Percentiles rank a stretch among this genome's conserved stretches.
Conservation (phyloP, 2,329 filamentous ascomycete species). For the Huntiella moniliformis region DNA sequence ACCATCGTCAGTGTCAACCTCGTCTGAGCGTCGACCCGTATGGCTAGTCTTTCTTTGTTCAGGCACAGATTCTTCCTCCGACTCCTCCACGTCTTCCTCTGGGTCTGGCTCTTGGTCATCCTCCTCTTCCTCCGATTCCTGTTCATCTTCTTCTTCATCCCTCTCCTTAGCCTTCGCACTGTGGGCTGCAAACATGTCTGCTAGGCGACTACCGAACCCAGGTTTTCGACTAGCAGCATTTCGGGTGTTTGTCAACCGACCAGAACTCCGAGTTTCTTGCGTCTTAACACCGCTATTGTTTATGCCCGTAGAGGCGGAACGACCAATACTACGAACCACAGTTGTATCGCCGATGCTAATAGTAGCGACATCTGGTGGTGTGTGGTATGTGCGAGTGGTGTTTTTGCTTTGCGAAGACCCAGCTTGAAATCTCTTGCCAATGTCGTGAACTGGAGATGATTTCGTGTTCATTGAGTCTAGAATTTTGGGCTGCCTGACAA, state of each 20-base stretch:
- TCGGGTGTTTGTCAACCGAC: too few species aligned
- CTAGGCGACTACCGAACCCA: constrained; percentile 25
- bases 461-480: background rate
- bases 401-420: background rate
- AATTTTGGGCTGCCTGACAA: background rate
- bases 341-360: constrained; percentile 57
- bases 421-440: background rate
- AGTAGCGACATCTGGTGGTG: constrained; percentile 47
- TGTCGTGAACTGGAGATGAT: background rate
- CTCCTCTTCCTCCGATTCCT: constrained; percentile 14
- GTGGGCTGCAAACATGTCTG: constrained; percentile 25
- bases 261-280: too few species aligned
- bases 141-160: constrained; percentile 14
- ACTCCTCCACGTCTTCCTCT: constrained; percentile 14
- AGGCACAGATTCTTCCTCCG: constrained; percentile 31
- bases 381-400: constrained; percentile 21
- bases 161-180: constrained; percentile 11
- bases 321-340: constrained; percentile 44
- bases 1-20: too few species aligned
- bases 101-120: constrained; percentile 17
- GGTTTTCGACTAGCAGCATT: constrained; percentile 14
- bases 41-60: constrained; percentile 17
- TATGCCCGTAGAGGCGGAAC: too few species aligned
- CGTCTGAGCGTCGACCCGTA: too few species aligned
- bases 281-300: too few species aligned